A percentile compares a stretch with the other conserved stretches of the same genome.
These are phyloP conservation scores for Silene uniflora DNA, from an alignment of 148 eudicot species.

Conservation along the genomic window DNA sequence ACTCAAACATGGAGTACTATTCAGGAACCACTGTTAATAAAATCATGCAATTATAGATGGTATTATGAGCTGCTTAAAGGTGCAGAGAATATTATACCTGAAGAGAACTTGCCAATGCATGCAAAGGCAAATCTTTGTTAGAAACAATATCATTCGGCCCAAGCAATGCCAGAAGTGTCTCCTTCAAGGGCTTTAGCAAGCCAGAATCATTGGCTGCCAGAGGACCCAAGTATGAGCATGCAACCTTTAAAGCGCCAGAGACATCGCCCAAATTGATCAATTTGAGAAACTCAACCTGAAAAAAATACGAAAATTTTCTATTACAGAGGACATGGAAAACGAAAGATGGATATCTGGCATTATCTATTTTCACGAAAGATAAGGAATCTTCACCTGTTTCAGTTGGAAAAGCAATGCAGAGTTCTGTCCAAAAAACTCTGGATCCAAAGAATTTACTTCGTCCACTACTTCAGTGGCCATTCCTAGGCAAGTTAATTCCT, in stretches of 20 bases:
- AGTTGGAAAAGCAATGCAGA: slow-evolving; percentile 72
- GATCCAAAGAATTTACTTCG: slow-evolving; percentile 67
- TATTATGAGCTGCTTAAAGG: neutral
- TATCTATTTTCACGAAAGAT: neutral
- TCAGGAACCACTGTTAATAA: neutral
- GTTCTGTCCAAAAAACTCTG: slow-evolving; percentile 58
- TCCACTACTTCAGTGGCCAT: slow-evolving; percentile 89
- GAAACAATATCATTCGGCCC: slow-evolving; percentile 53
- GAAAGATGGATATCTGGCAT: neutral
- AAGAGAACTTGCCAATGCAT: slow-evolving; percentile 22
- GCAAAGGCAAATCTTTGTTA: slow-evolving; percentile 50
- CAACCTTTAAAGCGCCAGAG: slow-evolving; percentile 72
- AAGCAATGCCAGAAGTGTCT: slow-evolving; percentile 65
- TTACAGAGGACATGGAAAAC: neutral
- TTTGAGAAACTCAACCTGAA: slow-evolving; percentile 91
- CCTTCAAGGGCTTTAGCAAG: slow-evolving; percentile 81
- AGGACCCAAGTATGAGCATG: slow-evolving; percentile 79
- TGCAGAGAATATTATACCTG: neutral
- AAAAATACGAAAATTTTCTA: slow-evolving; percentile 5
- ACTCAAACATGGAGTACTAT: neutral
- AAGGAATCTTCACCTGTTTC: slow-evolving; percentile 63
- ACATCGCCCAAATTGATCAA: slow-evolving; percentile 73
- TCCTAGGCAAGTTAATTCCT: slow-evolving; percentile 76
- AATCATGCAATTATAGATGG: neutral
- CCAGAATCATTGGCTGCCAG: slow-evolving; percentile 64